Percentiles rank a stretch among this genome's conserved stretches.
Evolutionary conservation across 176 grass and related monocot species (phyloP).

Genomic region (Tillandsia fasciculata): DNA sequence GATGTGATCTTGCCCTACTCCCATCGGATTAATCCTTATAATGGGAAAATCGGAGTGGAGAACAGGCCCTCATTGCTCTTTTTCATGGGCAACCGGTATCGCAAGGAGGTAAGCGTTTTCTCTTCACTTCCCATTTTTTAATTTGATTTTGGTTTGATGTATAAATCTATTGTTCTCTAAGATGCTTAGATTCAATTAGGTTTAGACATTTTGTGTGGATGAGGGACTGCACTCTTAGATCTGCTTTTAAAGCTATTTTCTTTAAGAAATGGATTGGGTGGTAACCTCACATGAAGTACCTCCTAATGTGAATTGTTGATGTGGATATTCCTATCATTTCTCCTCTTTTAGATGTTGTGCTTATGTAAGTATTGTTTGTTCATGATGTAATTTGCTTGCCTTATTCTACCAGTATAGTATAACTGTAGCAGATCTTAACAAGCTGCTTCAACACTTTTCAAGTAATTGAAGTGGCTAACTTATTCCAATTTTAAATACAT

Average conservation of each 20-base stretch:
- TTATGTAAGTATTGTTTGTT: background rate
- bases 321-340: background rate
- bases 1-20: constrained; percentile 93
- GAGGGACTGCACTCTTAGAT: no score
- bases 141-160: no score
- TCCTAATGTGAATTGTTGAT: no score
- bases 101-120: constrained; percentile 62
- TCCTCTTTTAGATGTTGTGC: background rate
- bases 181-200: no score
- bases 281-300: no score
- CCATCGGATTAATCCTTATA: constrained; percentile 71
- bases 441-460: no score
- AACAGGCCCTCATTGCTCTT: constrained; percentile 52
- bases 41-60: constrained; percentile 47
- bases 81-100: constrained; percentile 96
- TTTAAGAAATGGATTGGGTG: no score
- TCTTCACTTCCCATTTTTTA: background rate
- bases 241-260: no score
- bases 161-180: no score
- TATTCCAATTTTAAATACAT: no score
- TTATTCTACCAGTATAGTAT: background rate
- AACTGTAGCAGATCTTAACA: background rate
- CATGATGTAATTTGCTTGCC: background rate
- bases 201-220: no score
- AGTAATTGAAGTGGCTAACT: no score